These are phyloP conservation scores for Aspergillus cavernicola DNA, from an alignment of 495 filamentous ascomycete genomes.

Conservation along the genomic window DNA sequence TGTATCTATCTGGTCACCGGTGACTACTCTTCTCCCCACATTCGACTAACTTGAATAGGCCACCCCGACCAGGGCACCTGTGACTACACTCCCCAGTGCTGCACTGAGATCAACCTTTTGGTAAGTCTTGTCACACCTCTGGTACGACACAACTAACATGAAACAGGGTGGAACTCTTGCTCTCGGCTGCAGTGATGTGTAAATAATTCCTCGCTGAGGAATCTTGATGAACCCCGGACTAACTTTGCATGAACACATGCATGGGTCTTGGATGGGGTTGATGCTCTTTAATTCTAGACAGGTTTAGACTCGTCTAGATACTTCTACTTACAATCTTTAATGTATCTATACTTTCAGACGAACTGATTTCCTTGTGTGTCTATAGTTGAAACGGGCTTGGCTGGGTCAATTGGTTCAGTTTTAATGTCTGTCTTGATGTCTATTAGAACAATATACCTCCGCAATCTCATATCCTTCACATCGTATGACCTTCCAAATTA, in stretches of 20 bases:
- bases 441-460: neutral
- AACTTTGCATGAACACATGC: neutral
- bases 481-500: no score
- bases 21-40: neutral
- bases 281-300: neutral
- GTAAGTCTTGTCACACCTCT: conserved; percentile 18
- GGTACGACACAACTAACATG: neutral
- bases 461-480: no score
- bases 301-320: neutral
- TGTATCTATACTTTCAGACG: neutral
- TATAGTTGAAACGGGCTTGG: neutral
- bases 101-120: conserved; percentile 33
- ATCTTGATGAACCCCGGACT: neutral
- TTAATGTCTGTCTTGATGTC: neutral
- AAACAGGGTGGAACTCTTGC: conserved; percentile 24
- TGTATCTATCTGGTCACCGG: conserved; percentile 2
- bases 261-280: neutral
- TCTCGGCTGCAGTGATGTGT: conserved; percentile 21
- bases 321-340: conserved; percentile 4
- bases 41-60: conserved; percentile 20
- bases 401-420: neutral
- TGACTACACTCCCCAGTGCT: conserved; percentile 29
- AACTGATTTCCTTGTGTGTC: neutral
- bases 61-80: conserved; percentile 25
- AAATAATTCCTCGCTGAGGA: conserved; percentile 2